Evolutionary conservation across 257 asterid genomes (phyloP), one percentile per base, ranked within the genome.

Genomic region (Rauvolfia tetraphylla): DNA sequence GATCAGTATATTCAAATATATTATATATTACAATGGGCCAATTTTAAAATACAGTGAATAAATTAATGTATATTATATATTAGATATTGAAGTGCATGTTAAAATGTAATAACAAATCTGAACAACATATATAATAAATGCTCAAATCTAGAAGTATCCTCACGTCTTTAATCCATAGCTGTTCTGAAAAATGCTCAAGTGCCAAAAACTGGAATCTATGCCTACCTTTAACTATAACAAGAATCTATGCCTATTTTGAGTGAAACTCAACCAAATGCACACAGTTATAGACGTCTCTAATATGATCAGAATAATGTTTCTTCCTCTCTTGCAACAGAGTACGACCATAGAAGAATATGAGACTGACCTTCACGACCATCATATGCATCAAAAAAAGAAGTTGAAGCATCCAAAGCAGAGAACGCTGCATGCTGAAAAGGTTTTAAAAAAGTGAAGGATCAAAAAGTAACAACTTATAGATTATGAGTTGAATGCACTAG

Each of bases 321-420:
- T 39, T 29, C 25, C 7, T 11, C 12, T 22, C 33, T 25, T 48
- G 22, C 36, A 54, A 66, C 71, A 79, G n/a, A 29, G 29, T 39
- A 29, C 56, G 73, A 58, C 68, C 33, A 65, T 48, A 62, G 46
- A 67, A 79, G 68, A 48, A 80, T 67, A 76, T 79, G 56, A 79
- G 73, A 76, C 85, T 58, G 81, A 94, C 98, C 98, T 83, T 97
- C 97, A 79, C 92, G 98, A 76, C 98, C 98, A 78, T 94, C 98
- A 81, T 92, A 94, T 78, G 92, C 98, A 78, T 97, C 98, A 84
- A 94, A 94, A 90, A 88, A 94, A 41, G 98, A 90, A 62, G 97
- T 94, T 66, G 89, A 85, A 74, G 86, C 66, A 75, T 94, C 98
- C 88, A 94, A 83, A 80, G 89, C 88, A 22, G 88, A 86, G 73